These are phyloP conservation scores for Mycena amicta DNA, from an alignment of 768 basidiomycete species.

Conservation along the genomic window DNA sequence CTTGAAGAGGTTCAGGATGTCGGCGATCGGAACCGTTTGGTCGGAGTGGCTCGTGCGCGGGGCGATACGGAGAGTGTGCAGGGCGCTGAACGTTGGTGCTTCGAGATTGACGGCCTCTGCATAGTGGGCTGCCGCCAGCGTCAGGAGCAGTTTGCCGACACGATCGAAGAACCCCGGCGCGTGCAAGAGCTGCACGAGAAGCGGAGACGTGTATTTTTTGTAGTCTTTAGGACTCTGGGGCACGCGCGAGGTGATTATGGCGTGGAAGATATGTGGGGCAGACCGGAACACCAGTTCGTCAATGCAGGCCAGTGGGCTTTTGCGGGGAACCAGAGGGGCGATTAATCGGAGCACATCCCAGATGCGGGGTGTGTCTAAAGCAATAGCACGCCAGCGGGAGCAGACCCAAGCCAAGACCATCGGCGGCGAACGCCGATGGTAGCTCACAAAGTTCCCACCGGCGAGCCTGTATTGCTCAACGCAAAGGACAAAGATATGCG, in stretches of 20 bases:
- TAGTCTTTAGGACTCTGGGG: background rate
- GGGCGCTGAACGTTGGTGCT: background rate
- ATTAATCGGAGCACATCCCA: slow-evolving; percentile 2
- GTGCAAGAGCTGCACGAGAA: background rate
- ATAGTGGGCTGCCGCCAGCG: background rate
- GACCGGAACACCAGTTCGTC: background rate
- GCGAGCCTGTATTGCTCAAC: background rate
- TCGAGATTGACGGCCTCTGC: background rate
- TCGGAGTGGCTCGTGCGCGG: background rate
- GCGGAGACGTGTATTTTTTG: background rate
- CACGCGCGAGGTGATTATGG: background rate
- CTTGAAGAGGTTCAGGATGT: background rate
- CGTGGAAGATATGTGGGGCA: background rate
- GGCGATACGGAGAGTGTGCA: background rate
- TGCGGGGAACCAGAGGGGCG: background rate
- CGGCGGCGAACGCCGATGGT: background rate
- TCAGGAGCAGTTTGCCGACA: background rate
- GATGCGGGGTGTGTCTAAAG: background rate
- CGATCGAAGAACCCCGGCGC: background rate
- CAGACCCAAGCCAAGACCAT: slow-evolving; percentile 4
- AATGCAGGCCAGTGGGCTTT: background rate
- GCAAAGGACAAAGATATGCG: background rate
- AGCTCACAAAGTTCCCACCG: background rate
- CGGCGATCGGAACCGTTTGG: background rate
- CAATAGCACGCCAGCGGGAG: slow-evolving; percentile 6